Conservation (phyloP, 2,329 filamentous ascomycete genomes). For the Cryphonectria radicalis region DNA sequence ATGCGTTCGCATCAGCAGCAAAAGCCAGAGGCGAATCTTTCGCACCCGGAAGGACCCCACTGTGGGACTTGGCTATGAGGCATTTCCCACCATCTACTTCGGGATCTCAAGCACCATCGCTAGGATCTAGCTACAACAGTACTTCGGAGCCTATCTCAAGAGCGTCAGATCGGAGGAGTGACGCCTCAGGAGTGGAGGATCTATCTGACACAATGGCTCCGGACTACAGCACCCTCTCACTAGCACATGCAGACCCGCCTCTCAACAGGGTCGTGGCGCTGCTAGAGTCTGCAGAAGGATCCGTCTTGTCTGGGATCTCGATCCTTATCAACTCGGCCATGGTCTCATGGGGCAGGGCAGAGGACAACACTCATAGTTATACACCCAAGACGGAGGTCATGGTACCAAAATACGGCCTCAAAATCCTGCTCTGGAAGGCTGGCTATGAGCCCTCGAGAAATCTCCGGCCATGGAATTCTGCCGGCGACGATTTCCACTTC, state of each 20-base stretch:
- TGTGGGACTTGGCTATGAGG: constrained; percentile 63
- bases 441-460: constrained; percentile 65
- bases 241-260: constrained; percentile 38
- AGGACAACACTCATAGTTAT: constrained; percentile 71
- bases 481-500: constrained; percentile 65
- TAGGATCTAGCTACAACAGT: constrained; percentile 1
- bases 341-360: constrained; percentile 77
- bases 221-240: constrained; percentile 43
- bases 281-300: constrained; percentile 68
- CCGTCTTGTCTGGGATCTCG: constrained; percentile 64
- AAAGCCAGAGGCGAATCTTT: constrained; percentile 57
- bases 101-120: constrained; percentile 11
- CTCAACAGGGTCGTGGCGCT: constrained; percentile 61
- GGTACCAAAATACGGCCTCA: constrained; percentile 82
- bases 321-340: constrained; percentile 69
- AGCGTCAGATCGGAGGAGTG: constrained; percentile 16
- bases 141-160: constrained; percentile 19
- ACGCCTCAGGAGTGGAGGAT: constrained; percentile 20
- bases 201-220: constrained; percentile 44
- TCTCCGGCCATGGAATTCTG: constrained; percentile 54
- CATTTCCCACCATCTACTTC: constrained; percentile 55
- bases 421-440: constrained; percentile 74
- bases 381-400: constrained; percentile 65
- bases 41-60: constrained; percentile 50
- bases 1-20: constrained; percentile 59